Evolutionary conservation across 1,139 yeast species (phyloP).

Genomic region (Yamadazyma spencermartinsiae): DNA sequence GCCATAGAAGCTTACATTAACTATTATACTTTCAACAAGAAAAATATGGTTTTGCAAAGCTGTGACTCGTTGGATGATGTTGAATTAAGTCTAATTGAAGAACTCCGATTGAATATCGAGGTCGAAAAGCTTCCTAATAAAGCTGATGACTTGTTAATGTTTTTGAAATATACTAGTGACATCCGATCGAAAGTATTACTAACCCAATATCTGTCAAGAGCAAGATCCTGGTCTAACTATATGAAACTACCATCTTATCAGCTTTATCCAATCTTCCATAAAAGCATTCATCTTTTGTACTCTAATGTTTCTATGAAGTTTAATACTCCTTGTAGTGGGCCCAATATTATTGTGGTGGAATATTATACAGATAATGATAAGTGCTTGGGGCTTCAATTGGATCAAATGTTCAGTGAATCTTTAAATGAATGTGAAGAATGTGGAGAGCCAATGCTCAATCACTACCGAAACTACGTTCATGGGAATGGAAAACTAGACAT

Average conservation of each 20-base stretch:
- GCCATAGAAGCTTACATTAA: slow-evolving; percentile 56
- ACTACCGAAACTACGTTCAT: slow-evolving; percentile 86
- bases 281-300: slow-evolving; percentile 72
- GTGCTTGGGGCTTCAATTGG: slow-evolving; percentile 86
- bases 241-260: slow-evolving; percentile 42
- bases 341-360: slow-evolving; percentile 77
- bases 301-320: slow-evolving; percentile 82
- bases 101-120: slow-evolving; percentile 29
- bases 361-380: slow-evolving; percentile 90
- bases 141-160: slow-evolving; percentile 37
- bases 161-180: slow-evolving; percentile 37
- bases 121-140: slow-evolving; percentile 34
- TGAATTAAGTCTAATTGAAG: slow-evolving; percentile 25
- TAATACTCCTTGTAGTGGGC: slow-evolving; percentile 92
- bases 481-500: slow-evolving; percentile 83
- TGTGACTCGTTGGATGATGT: slow-evolving; percentile 23
- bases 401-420: slow-evolving; percentile 73
- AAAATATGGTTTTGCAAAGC: slow-evolving; percentile 24
- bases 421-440: slow-evolving; percentile 76
- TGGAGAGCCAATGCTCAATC: slow-evolving; percentile 69
- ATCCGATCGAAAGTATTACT: slow-evolving; percentile 28
- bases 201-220: slow-evolving; percentile 32
- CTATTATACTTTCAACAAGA: slow-evolving; percentile 35
- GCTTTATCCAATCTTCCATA: slow-evolving; percentile 59
- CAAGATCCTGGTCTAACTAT: slow-evolving; percentile 43